phyloP scores from a whole-genome alignment of 2,329 filamentous ascomycete genomes.

The Aspergillus costaricaensis region DNA sequence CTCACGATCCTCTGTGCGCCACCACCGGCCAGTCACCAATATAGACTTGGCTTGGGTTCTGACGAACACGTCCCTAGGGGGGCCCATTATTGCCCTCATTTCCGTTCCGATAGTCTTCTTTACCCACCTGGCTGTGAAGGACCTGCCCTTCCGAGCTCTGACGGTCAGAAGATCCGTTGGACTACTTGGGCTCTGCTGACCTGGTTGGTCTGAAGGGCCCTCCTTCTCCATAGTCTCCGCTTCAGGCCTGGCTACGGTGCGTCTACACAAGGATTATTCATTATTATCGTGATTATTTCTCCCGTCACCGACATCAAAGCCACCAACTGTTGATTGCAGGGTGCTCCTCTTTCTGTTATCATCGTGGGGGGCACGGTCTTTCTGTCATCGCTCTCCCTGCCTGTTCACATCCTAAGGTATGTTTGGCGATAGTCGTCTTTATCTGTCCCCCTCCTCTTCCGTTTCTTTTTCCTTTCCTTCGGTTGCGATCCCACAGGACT shows the following conservation, averaged over 20 bases:
- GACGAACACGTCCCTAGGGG: conserved; percentile 8
- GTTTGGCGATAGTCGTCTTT: not conserved
- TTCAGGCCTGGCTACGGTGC: conserved; percentile 7
- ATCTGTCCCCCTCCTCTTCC: not conserved
- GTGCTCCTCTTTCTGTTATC: not conserved
- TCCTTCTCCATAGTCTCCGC: conserved; percentile 17
- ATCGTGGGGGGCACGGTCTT: not conserved
- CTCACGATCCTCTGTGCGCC: conserved; percentile 5
- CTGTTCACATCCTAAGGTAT: conserved; percentile 1
- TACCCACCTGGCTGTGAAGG: conserved; percentile 16
- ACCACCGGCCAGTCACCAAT: conserved; percentile 6
- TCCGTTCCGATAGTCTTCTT: conserved; percentile 14
- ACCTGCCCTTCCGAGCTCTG: conserved; percentile 15
- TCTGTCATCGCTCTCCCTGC: not conserved
- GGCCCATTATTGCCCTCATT: conserved; percentile 15
- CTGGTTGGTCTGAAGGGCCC: conserved; percentile 9
- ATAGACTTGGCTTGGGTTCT: conserved; percentile 5
- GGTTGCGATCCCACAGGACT: conserved; percentile 12
- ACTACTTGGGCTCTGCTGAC: conserved; percentile 10
- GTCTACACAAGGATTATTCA: conserved; percentile 7
- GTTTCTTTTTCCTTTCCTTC: conserved; percentile 5
- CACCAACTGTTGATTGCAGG: not conserved
- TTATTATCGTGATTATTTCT: conserved; percentile 1
- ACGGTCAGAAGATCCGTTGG: conserved; percentile 8
- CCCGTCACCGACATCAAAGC: conserved; percentile 1